Conservation (phyloP, 1,284 basidiomycete genomes). For the Microbotryum intermedium region DNA sequence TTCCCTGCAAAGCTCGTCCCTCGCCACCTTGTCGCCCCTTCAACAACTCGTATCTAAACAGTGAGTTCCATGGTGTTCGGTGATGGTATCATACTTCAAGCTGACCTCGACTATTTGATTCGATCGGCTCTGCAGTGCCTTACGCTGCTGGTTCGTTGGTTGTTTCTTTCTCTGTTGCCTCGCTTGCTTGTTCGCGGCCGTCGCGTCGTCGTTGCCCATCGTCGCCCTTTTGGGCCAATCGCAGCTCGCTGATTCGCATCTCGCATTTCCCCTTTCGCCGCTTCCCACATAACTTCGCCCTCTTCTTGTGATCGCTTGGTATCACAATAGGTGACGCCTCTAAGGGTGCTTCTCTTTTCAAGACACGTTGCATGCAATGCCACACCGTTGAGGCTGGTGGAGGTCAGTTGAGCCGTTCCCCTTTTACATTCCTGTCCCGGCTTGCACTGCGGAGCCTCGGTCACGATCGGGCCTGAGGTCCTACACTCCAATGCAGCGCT, state of each 20-base stretch:
- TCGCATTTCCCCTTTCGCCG: not conserved
- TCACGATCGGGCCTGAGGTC: not conserved
- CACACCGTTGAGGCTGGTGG: slow-evolving; percentile 82
- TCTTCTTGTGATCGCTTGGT: too few species aligned
- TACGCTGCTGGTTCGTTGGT: slow-evolving; percentile 42
- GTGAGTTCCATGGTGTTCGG: too few species aligned
- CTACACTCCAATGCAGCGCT: not conserved
- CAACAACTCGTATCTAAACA: too few species aligned
- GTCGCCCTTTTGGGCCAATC: not conserved
- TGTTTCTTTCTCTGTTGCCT: not conserved
- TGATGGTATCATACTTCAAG: too few species aligned
- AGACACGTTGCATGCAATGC: slow-evolving; percentile 73
- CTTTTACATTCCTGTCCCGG: not conserved
- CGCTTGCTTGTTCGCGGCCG: not conserved
- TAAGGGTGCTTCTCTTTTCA: slow-evolving; percentile 64
- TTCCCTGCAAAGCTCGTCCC: too few species aligned
- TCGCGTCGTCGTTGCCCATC: not conserved
- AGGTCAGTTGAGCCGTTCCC: slow-evolving; percentile 47
- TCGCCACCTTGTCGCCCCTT: too few species aligned
- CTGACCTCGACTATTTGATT: not conserved
- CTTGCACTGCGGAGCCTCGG: too few species aligned
- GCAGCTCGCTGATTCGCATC: not conserved
- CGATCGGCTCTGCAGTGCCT: slow-evolving; percentile 41
- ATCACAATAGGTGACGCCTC: slow-evolving; percentile 59
- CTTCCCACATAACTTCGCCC: too few species aligned